Conservation (phyloP, 768 basidiomycete genomes). For the Boletus sensibilis region DNA sequence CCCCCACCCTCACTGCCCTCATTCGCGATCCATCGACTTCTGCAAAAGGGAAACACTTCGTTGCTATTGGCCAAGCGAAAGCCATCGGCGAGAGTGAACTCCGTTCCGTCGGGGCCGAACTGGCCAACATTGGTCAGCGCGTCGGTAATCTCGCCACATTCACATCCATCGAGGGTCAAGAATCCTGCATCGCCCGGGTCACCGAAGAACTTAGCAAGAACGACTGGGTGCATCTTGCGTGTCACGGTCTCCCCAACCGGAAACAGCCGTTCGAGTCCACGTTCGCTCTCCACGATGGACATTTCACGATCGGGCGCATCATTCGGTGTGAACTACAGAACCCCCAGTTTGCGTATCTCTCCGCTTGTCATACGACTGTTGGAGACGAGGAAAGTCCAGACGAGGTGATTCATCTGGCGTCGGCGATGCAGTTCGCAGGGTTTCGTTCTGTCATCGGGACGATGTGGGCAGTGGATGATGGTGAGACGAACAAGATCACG, state of each 20-base stretch:
- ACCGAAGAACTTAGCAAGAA: background rate
- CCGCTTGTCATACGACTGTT: slow-evolving; percentile 16
- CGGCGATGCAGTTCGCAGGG: background rate
- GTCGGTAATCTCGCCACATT: background rate
- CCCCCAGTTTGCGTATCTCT: slow-evolving; percentile 21
- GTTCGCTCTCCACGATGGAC: slow-evolving; percentile 12
- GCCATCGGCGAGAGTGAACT: slow-evolving; percentile 1
- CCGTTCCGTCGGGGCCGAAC: background rate
- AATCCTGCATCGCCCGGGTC: background rate
- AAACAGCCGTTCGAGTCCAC: slow-evolving; percentile 17
- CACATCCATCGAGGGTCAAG: background rate
- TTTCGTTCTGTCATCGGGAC: slow-evolving; percentile 1
- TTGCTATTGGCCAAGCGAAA: background rate
- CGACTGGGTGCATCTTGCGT: slow-evolving; percentile 28
- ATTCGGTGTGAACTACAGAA: background rate
- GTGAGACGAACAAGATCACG: background rate
- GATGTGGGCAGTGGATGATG: slow-evolving; percentile 2
- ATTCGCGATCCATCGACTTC: background rate
- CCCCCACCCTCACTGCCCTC: slow-evolving; percentile 12
- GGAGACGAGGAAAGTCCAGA: slow-evolving; percentile 10
- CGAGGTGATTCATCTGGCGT: slow-evolving; percentile 1
- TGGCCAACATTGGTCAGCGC: background rate
- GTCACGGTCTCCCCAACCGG: slow-evolving; percentile 19
- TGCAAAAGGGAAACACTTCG: background rate
- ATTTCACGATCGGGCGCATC: slow-evolving; percentile 10